These are phyloP conservation scores for Pseudozyma sp. DNA, from an alignment of 1,284 basidiomycete genomes.

Conservation along the genomic window DNA sequence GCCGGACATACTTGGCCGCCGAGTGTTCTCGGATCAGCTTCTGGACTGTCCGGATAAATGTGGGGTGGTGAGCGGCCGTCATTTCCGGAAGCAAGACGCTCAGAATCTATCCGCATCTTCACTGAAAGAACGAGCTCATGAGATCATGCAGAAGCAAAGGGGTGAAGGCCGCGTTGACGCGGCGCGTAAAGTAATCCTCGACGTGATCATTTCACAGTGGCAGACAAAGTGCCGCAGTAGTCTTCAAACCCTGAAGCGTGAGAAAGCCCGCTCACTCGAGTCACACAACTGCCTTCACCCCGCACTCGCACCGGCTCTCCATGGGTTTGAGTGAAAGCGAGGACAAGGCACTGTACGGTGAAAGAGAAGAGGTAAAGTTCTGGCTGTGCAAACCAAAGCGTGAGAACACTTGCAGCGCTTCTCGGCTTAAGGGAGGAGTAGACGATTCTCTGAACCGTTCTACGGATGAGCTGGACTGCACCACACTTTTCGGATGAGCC, in stretches of 20 bases:
- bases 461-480: neutral
- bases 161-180: neutral
- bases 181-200: neutral
- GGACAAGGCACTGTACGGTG: neutral
- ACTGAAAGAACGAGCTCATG: neutral
- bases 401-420: slow-evolving; percentile 3
- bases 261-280: slow-evolving; percentile 11
- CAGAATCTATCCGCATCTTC: too few relatives aligned
- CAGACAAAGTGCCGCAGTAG: too few relatives aligned
- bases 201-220: too few relatives aligned
- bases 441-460: too few relatives aligned
- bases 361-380: neutral
- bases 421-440: neutral
- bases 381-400: slow-evolving; percentile 14
- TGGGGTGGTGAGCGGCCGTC: too few relatives aligned
- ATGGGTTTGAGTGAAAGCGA: slow-evolving; percentile 6
- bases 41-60: too few relatives aligned
- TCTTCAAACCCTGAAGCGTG: neutral
- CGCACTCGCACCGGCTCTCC: slow-evolving; percentile 15
- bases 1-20: too few relatives aligned
- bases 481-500: slow-evolving; percentile 14
- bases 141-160: neutral
- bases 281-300: slow-evolving; percentile 5
- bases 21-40: too few relatives aligned
- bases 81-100: too few relatives aligned